A percentile compares a stretch with the other conserved stretches of the same genome.
These are phyloP conservation scores for Speleostelium caveatum DNA, from an alignment of 78 protist species.

Conservation along the genomic window DNA sequence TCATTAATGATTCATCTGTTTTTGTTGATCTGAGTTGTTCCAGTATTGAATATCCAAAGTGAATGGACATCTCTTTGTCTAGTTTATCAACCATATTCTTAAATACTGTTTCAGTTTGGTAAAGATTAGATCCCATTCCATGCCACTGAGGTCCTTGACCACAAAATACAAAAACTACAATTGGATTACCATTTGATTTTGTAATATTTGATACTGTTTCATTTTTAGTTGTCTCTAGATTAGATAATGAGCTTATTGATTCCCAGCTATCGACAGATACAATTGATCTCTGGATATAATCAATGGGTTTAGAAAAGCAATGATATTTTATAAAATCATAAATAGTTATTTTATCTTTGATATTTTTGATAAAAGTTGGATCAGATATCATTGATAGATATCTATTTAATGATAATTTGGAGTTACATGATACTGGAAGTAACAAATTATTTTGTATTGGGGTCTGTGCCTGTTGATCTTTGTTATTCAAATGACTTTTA, in stretches of 20 bases:
- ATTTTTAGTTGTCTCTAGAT: no score
- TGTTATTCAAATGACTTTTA: not conserved
- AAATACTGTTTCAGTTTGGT: not conserved
- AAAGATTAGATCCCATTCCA: slow-evolving; percentile 3
- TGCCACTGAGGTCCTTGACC: slow-evolving; percentile 34
- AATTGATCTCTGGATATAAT: not conserved
- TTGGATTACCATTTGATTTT: slow-evolving; percentile 3
- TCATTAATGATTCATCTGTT: not conserved
- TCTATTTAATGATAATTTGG: not conserved
- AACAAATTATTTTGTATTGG: not conserved
- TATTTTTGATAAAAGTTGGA: not conserved
- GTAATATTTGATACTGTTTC: not conserved
- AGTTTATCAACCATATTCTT: not conserved
- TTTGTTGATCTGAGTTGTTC: not conserved
- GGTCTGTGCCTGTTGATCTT: not conserved
- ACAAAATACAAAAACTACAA: not conserved
- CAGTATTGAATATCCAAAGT: slow-evolving; percentile 8
- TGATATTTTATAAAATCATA: slow-evolving; percentile 5
- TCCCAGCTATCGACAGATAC: not conserved
- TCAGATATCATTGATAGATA: not conserved
- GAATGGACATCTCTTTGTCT: not conserved
- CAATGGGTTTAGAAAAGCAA: not conserved
- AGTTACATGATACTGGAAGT: not conserved
- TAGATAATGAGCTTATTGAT: no score
- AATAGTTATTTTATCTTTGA: not conserved